These are phyloP conservation scores for Eucalyptus cloeziana DNA, from an alignment of 345 rosid species.

Conservation along the genomic window DNA sequence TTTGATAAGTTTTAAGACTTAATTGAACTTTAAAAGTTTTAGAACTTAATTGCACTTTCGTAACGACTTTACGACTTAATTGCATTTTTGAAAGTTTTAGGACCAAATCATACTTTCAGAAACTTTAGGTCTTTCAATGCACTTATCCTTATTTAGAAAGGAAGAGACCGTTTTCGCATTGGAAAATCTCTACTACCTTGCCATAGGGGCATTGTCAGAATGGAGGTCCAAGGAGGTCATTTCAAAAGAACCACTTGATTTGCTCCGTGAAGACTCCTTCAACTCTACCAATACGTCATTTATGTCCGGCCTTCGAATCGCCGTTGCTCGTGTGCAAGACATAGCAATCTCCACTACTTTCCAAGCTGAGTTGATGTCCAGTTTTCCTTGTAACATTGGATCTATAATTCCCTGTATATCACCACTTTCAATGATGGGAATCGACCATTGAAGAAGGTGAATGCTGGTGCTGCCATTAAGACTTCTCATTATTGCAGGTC, in stretches of 20 bases:
- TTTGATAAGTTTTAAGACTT: too few species aligned
- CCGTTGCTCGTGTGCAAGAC: constrained; percentile 17
- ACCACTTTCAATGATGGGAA: constrained; percentile 22
- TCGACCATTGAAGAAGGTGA: constrained; percentile 30
- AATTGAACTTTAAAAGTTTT: too few species aligned
- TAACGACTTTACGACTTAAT: too few species aligned
- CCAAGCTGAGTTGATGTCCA: constrained; percentile 27
- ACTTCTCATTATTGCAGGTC: constrained; percentile 11
- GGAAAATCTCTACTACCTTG: neutral
- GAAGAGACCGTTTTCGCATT: neutral
- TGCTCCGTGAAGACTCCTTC: constrained; percentile 1
- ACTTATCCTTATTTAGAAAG: neutral
- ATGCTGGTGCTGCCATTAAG: neutral
- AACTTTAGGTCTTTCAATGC: too few species aligned
- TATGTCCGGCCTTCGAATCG: constrained; percentile 30
- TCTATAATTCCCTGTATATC: constrained; percentile 34
- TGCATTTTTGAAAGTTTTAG: too few species aligned
- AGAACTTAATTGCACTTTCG: too few species aligned
- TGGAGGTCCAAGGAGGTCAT: neutral
- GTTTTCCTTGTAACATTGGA: constrained; percentile 29
- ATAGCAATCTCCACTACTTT: constrained; percentile 37
- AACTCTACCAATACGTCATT: constrained; percentile 22
- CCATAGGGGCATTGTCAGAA: neutral
- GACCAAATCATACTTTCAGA: too few species aligned
- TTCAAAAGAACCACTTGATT: neutral